Conservation (phyloP, 148 eudicot species). For the Selenicereus undatus region DNA sequence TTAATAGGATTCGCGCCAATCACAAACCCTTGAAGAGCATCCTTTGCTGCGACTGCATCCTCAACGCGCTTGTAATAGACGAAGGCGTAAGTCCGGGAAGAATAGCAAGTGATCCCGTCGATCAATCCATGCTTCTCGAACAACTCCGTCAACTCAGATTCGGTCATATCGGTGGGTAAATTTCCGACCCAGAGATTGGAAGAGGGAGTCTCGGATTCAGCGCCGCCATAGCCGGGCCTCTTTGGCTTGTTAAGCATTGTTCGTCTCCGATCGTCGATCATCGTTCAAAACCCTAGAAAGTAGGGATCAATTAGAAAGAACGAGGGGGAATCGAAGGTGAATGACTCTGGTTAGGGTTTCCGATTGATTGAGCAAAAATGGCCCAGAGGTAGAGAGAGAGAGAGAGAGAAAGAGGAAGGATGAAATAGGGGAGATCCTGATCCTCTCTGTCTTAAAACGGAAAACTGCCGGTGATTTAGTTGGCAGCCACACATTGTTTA, state of each 20-base stretch:
- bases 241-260: constrained; percentile 16
- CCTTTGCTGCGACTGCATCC: constrained; percentile 51
- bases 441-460: too few species aligned
- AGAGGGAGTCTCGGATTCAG: constrained; percentile 34
- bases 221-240: constrained; percentile 21
- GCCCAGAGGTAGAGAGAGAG: not conserved
- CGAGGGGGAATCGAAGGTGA: not conserved
- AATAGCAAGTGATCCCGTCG: constrained; percentile 50
- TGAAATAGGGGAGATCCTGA: too few species aligned
- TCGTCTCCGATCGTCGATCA: not conserved
- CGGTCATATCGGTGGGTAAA: constrained; percentile 47
- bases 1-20: constrained; percentile 49
- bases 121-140: constrained; percentile 59
- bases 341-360: constrained; percentile 9
- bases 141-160: constrained; percentile 47
- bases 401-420: not conserved
- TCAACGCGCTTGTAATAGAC: constrained; percentile 48
- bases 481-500: too few species aligned
- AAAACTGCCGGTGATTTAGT: too few species aligned
- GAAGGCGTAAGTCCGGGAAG: constrained; percentile 66
- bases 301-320: not conserved
- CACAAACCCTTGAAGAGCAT: constrained; percentile 48
- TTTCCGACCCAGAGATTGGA: constrained; percentile 88
- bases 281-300: not conserved
- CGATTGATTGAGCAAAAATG: not conserved